A percentile compares a stretch with the other conserved stretches of the same genome.
Conservation (phyloP, 2,329 filamentous ascomycete genomes). For the Cercospora berteroae region DNA sequence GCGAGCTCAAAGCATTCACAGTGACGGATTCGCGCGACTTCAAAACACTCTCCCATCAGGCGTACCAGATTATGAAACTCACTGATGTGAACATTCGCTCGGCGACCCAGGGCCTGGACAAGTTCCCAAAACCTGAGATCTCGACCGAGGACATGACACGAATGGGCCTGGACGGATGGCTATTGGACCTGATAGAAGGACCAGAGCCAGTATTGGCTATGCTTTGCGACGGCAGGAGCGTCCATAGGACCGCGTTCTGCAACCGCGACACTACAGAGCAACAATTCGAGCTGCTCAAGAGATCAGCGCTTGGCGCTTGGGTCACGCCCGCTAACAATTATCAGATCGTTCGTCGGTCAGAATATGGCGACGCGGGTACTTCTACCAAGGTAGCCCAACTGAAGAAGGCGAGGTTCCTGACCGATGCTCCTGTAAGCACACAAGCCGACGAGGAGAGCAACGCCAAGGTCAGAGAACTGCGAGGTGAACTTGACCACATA, state of each 20-base stretch:
- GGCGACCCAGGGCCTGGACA: constrained; percentile 53
- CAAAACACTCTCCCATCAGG: constrained; percentile 64
- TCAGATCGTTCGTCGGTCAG: constrained; percentile 66
- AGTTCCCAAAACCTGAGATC: constrained; percentile 55
- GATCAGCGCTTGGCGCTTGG: constrained; percentile 62
- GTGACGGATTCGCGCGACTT: constrained; percentile 74
- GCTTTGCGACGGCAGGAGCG: constrained; percentile 70
- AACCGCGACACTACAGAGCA: constrained; percentile 62
- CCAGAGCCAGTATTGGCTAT: constrained; percentile 82
- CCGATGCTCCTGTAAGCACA: constrained; percentile 69
- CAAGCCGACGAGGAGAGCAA: constrained; percentile 62
- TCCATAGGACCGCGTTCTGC: constrained; percentile 68
- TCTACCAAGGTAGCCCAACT: constrained; percentile 67
- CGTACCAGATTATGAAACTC: constrained; percentile 63
- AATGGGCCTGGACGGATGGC: constrained; percentile 75
- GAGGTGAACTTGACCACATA: constrained; percentile 42
- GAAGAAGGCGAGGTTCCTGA: constrained; percentile 66
- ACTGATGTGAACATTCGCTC: constrained; percentile 70
- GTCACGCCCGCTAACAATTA: constrained; percentile 66
- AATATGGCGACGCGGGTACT: constrained; percentile 74
- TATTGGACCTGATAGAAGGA: constrained; percentile 74
- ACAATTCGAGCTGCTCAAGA: constrained; percentile 63
- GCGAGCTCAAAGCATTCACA: constrained; percentile 64
- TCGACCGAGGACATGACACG: constrained; percentile 53
- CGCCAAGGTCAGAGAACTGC: constrained; percentile 48